Evolutionary conservation across 2,329 filamentous ascomycete genomes (phyloP).

Genomic region (Lanzia echinophila): DNA sequence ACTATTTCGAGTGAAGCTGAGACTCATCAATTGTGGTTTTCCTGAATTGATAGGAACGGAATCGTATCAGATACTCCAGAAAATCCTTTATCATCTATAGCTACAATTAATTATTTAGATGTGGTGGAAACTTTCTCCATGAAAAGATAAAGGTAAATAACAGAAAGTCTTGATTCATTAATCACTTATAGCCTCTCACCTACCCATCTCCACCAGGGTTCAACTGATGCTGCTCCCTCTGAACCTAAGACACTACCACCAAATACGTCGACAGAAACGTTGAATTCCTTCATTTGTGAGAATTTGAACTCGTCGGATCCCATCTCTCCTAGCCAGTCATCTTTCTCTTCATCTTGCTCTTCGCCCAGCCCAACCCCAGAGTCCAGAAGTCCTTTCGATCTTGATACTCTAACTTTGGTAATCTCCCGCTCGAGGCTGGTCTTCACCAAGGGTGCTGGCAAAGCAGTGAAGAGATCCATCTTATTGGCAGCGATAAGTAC

Average conservation of each 20-base stretch:
- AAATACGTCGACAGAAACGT: slow-evolving; percentile 68
- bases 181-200: slow-evolving; percentile 57
- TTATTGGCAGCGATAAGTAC: slow-evolving; percentile 91
- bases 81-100: no score
- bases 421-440: slow-evolving; percentile 74
- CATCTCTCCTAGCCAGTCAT: slow-evolving; percentile 78
- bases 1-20: no score
- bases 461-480: slow-evolving; percentile 86
- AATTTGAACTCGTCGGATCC: slow-evolving; percentile 75
- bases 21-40: no score
- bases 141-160: not conserved
- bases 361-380: slow-evolving; percentile 62
- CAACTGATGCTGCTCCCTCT: slow-evolving; percentile 63
- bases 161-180: not conserved
- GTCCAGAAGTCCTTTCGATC: slow-evolving; percentile 75
- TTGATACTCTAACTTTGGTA: slow-evolving; percentile 66
- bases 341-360: slow-evolving; percentile 60
- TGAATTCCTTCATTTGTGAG: slow-evolving; percentile 73
- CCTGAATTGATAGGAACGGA: no score
- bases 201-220: slow-evolving; percentile 90
- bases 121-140: not conserved
- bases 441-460: slow-evolving; percentile 72
- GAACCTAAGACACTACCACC: slow-evolving; percentile 62
- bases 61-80: no score
- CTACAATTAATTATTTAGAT: not conserved